Conservation (phyloP, 768 basidiomycete genomes). For the Xerocomellus dryophilus region DNA sequence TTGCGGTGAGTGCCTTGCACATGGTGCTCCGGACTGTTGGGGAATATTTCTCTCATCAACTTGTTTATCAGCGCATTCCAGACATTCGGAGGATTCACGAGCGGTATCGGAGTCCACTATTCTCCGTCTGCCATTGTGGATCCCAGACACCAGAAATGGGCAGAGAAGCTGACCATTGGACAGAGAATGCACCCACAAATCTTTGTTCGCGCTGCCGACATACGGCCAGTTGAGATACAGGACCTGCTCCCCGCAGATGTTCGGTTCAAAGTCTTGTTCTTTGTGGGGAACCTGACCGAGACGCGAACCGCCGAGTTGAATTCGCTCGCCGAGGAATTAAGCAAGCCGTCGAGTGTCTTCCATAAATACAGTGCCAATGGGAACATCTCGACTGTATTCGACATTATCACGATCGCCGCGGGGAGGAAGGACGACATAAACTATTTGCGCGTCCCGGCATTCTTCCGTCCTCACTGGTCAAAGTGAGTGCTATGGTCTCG, state of each 20-base stretch:
- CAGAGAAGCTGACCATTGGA: conserved; percentile 35
- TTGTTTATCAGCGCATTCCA: conserved; percentile 33
- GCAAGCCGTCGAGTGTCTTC: conserved; percentile 26
- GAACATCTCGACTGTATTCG: conserved; percentile 30
- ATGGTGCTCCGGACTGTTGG: not conserved
- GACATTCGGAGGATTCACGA: conserved; percentile 38
- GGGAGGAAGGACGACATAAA: conserved; percentile 34
- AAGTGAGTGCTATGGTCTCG: conserved; percentile 31
- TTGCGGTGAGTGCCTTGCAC: conserved; percentile 23
- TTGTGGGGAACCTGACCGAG: conserved; percentile 30
- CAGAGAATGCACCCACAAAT: conserved; percentile 38
- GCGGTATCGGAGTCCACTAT: conserved; percentile 42
- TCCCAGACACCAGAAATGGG: conserved; percentile 28
- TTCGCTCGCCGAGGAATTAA: conserved; percentile 27
- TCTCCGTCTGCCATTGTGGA: conserved; percentile 36
- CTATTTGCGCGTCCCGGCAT: conserved; percentile 33
- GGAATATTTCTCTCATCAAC: not conserved
- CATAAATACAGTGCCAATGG: conserved; percentile 26
- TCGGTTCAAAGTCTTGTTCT: conserved; percentile 39
- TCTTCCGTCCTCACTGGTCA: conserved; percentile 41
- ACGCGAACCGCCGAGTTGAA: conserved; percentile 21
- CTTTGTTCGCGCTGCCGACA: conserved; percentile 37
- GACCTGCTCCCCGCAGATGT: conserved; percentile 39
- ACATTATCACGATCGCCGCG: conserved; percentile 25
- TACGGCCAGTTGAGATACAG: conserved; percentile 38